Evolutionary conservation across 148 eudicot genomes (phyloP).

Genomic region (Agrostemma githago): DNA sequence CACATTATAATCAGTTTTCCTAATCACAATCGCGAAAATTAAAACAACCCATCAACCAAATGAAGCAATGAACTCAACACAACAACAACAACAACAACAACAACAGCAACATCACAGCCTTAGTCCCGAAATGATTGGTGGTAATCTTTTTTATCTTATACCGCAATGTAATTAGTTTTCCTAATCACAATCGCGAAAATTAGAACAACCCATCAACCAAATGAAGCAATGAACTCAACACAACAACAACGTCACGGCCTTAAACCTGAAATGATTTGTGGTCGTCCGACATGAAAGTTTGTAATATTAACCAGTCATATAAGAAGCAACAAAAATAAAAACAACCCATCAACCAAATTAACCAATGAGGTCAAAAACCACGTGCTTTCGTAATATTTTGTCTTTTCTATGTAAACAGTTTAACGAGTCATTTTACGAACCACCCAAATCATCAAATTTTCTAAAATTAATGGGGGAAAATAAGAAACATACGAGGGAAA

Average conservation of each 20-base stretch:
- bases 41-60: not conserved
- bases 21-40: not conserved
- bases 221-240: not conserved
- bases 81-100: not conserved
- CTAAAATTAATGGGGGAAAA: not conserved
- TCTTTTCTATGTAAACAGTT: too few relatives aligned
- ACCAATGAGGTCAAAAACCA: too few relatives aligned
- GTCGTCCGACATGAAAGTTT: too few relatives aligned
- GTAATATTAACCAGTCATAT: too few relatives aligned
- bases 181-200: not conserved
- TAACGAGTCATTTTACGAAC: not conserved
- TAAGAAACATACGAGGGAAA: slow-evolving; percentile 1
- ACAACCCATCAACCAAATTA: too few relatives aligned
- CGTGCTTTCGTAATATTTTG: too few relatives aligned
- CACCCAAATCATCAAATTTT: not conserved
- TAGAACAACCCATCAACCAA: not conserved
- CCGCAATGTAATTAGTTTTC: too few relatives aligned
- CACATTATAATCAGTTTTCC: too few relatives aligned
- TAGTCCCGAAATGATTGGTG: too few relatives aligned
- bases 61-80: not conserved
- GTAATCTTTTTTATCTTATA: too few relatives aligned
- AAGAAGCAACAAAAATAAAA: too few relatives aligned
- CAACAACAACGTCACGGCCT: not conserved
- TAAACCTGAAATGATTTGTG: too few relatives aligned
- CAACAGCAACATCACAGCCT: not conserved